Percentiles rank a stretch among this genome's conserved stretches.
These are phyloP conservation scores for Nasturtium officinale DNA, from an alignment of 345 rosid species.

Conservation along the genomic window DNA sequence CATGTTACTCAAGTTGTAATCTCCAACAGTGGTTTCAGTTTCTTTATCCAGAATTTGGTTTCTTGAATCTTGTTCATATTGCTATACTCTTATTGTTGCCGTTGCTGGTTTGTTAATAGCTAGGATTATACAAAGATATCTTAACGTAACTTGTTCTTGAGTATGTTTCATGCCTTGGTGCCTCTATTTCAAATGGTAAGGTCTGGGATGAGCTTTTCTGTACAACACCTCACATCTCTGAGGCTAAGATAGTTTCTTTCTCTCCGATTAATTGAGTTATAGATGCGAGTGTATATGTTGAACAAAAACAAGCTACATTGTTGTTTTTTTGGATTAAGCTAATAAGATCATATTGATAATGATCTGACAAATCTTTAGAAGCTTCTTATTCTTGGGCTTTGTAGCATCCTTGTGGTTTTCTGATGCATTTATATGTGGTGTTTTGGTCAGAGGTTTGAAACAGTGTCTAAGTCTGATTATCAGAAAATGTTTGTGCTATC, in stretches of 20 bases:
- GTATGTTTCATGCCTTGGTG: neutral
- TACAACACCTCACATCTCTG: neutral
- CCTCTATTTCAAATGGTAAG: neutral
- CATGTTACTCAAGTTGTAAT: no score
- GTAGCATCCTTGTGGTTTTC: neutral
- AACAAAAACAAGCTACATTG: neutral
- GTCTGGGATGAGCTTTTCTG: neutral
- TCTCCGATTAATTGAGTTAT: neutral
- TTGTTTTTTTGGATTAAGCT: neutral
- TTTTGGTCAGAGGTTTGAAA: neutral
- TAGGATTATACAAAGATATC: neutral
- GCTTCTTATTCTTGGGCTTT: conserved; percentile 3
- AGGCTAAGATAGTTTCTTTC: neutral
- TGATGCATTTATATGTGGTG: neutral
- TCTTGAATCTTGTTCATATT: neutral
- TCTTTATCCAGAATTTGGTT: no score
- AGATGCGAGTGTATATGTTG: neutral
- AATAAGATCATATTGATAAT: neutral
- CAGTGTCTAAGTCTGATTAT: neutral
- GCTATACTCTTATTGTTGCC: neutral
- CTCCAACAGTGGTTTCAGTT: neutral
- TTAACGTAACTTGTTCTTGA: conserved; percentile 10
- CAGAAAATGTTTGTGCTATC: conserved; percentile 2
- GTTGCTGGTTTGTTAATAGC: neutral
- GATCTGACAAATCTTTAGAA: neutral